These are phyloP conservation scores for Trichoderma virens DNA, from an alignment of 495 filamentous ascomycete species.

Conservation along the genomic window DNA sequence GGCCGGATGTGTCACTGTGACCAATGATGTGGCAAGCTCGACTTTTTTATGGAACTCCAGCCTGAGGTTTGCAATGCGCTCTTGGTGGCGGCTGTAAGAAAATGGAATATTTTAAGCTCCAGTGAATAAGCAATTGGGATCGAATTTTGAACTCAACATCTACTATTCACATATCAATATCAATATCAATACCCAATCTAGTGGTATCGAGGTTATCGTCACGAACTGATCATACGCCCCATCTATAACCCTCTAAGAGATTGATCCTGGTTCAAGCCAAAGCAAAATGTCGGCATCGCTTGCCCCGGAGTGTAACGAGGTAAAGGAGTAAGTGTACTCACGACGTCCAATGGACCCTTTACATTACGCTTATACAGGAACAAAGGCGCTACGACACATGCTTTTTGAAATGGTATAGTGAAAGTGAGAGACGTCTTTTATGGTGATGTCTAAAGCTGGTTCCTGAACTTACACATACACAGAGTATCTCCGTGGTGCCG, in stretches of 20 bases:
- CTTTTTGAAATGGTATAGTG: conserved; percentile 94
- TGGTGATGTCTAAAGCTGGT: not conserved
- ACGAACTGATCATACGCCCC: no score
- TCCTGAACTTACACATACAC: conserved; percentile 12
- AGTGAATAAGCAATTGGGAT: no score
- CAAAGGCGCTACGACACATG: conserved; percentile 79
- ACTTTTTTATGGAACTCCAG: not conserved
- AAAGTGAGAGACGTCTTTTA: conserved; percentile 51
- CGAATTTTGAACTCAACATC: no score
- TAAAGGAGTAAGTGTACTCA: conserved; percentile 65
- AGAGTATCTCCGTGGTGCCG: conserved; percentile 83
- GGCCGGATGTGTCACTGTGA: not conserved
- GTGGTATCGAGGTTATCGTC: no score
- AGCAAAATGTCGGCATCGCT: conserved; percentile 52
- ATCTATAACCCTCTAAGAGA: no score
- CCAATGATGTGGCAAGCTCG: not conserved
- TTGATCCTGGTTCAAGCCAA: no score
- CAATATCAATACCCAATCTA: no score
- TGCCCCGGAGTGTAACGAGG: conserved; percentile 68
- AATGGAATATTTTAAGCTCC: no score
- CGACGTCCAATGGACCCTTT: not conserved
- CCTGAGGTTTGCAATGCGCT: not conserved
- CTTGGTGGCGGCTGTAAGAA: not conserved
- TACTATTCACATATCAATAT: no score
- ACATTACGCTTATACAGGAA: conserved; percentile 11